Evolutionary conservation across 805 yeast genomes (phyloP), one percentile per base, ranked within the genome.

Genomic region (Ogataea pini): DNA sequence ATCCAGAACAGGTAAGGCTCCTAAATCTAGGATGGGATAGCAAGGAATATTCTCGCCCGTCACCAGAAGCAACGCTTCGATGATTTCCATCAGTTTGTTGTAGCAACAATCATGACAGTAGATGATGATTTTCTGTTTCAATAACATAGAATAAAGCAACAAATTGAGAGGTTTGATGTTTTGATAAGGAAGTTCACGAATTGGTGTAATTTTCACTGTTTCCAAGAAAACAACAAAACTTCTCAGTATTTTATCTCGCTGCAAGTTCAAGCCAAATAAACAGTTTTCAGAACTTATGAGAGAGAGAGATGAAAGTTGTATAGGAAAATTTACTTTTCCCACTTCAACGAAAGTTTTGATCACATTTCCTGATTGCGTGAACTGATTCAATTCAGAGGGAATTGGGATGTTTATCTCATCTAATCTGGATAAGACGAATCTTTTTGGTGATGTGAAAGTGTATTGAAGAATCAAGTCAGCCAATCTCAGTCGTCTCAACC

Each of bases 11-110:
- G 79, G 82, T 37, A 82, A 67, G 50, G 80, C 76, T 2, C 84
- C 78, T 1, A 83, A 76, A 53, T 85, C 90, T 36, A 82, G 68
- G 25, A 81, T 74, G 2, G 90, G 90, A 41, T 58, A 58, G 34
- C 47, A 58, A 7, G 59, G 54, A 19, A 52, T 50, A 7, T 45
- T 37, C 6, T 50, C 51, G 38, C 72, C 65, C 12, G 72, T 63
- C 12, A 78, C 54, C 39, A 77, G 70, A 42, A 73, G 54, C 1
- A 76, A 61, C 12, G 74, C 65, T 37, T 73, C 58, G 0, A 76
- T 60, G 46, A 72, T 70, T 60, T 79, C 82, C 47, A 74, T 72
- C 19, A 79, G 71, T 48, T 63, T 61, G 28, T 78, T 77, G 13
- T 79, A 70, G 10, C 78, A 68, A 37, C 73, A 67, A 22, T 77